These are phyloP conservation scores for Pseudogymnoascus sp. DNA, from an alignment of 2,329 filamentous ascomycete genomes.

Conservation along the genomic window DNA sequence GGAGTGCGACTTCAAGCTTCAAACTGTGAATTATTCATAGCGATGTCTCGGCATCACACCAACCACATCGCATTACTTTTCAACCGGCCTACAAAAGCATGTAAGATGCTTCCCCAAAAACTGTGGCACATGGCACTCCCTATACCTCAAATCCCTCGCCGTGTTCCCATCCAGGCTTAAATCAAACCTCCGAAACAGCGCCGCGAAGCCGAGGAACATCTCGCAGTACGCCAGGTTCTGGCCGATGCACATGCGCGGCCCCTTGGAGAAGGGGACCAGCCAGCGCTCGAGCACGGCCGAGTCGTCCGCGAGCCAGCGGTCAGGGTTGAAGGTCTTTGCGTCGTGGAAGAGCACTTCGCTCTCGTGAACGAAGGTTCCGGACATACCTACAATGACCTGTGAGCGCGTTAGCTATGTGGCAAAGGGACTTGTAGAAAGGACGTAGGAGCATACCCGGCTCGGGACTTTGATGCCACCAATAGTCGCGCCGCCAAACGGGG, in stretches of 20 bases:
- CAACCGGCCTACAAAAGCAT: slow-evolving; percentile 12
- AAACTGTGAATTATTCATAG: neutral
- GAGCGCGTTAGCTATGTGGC: neutral
- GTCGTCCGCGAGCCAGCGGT: slow-evolving; percentile 32
- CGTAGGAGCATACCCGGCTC: slow-evolving; percentile 1
- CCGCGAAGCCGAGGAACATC: slow-evolving; percentile 26
- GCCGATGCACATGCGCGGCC: slow-evolving; percentile 32
- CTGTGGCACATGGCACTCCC: slow-evolving; percentile 17
- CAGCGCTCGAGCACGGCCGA: slow-evolving; percentile 27
- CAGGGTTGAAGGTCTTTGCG: slow-evolving; percentile 32
- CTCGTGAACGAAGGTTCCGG: slow-evolving; percentile 15
- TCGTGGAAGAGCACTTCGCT: slow-evolving; percentile 28
- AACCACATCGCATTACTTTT: neutral
- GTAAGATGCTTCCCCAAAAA: slow-evolving; percentile 14
- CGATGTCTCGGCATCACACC: neutral
- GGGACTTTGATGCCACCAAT: neutral
- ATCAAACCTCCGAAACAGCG: slow-evolving; percentile 23
- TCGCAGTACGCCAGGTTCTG: slow-evolving; percentile 28
- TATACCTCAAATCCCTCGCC: slow-evolving; percentile 21
- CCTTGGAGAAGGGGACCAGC: slow-evolving; percentile 36
- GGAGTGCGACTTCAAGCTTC: neutral
- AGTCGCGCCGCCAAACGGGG: neutral
- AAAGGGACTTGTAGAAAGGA: neutral
- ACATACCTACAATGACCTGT: slow-evolving; percentile 23
- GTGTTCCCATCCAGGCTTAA: slow-evolving; percentile 18